These are phyloP conservation scores for Ambrosiella beaveri DNA, from an alignment of 2,329 filamentous ascomycete species.

Conservation along the genomic window DNA sequence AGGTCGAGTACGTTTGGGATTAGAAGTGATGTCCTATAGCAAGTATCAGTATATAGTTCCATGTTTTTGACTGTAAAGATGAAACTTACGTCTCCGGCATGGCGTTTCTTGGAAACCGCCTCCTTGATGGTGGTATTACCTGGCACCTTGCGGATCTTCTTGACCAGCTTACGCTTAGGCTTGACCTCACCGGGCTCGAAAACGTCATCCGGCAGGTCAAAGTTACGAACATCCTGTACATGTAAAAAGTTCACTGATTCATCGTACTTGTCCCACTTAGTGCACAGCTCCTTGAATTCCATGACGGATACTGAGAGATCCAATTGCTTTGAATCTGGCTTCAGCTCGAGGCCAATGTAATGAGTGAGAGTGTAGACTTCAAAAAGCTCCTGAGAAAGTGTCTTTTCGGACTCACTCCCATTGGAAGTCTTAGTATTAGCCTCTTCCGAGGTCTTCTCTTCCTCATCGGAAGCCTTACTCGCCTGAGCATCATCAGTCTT, in stretches of 20 bases:
- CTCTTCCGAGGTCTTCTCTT: neutral
- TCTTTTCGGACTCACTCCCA: slow-evolving; percentile 1
- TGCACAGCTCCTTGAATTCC: slow-evolving; percentile 73
- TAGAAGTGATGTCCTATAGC: too few species aligned
- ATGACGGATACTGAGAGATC: slow-evolving; percentile 69
- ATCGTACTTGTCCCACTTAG: slow-evolving; percentile 57
- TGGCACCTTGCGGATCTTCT: slow-evolving; percentile 19
- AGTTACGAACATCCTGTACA: slow-evolving; percentile 70
- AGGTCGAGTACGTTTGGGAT: too few species aligned
- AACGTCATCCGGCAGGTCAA: slow-evolving; percentile 75
- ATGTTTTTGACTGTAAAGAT: too few species aligned
- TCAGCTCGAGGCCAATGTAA: slow-evolving; percentile 77
- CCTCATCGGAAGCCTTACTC: slow-evolving; percentile 4
- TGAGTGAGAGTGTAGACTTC: slow-evolving; percentile 73
- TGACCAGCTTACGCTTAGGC: slow-evolving; percentile 39
- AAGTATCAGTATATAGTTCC: too few species aligned
- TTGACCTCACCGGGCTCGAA: slow-evolving; percentile 66
- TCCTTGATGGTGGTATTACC: neutral
- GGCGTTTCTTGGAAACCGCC: too few species aligned
- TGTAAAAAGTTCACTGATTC: slow-evolving; percentile 59
- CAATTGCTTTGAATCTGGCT: slow-evolving; percentile 57
- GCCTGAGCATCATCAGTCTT: slow-evolving; percentile 20
- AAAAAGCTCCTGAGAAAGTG: slow-evolving; percentile 18
- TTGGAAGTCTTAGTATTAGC: neutral
- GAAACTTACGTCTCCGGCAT: too few species aligned